Evolutionary conservation across 176 grass and related monocot genomes (phyloP), one percentile per base, ranked within the genome.

Genomic region (Cenchrus fungigraminus): DNA sequence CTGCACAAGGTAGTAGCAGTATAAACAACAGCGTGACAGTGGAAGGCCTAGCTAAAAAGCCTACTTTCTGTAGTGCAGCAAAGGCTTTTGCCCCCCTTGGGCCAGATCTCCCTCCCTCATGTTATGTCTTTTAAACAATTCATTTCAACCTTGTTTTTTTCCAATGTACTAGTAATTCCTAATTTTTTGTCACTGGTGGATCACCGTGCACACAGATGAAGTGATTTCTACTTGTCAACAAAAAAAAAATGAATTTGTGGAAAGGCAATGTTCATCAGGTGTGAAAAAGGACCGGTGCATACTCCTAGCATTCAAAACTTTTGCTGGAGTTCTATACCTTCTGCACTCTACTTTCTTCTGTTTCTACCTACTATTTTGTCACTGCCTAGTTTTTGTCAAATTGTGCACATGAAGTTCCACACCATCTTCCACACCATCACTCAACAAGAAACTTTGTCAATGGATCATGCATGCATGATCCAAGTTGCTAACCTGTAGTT

Each of bases 51-150:
- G 87, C 65, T 82, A 88, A 84, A 95, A 95, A 86, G 90, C 73
- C 64, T 86, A 84, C 88, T 86, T 86, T 95, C 85, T 87, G 68
- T 87, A 79, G 87, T 79, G 75, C 84, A 68, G 75, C 68, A 68
- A 87, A 87, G 54, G 69, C 69, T 80, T 79, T 87, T 87, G 16
- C n/a, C 15, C 55, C 44, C 80, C 59, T 71, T 71, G 83, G 83
- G 87, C 80, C 79, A 7, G 2, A 17, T 57, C 56, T 72, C 73
- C 25, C 45, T 59, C 84, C 65, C 79, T 52, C 79, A 12, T 25
- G 31, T 67, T 82, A 67, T 59, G 79, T 78, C 51, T 40, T 2
- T 4, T 82, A 72, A 64, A 90, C 43, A 68, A 79, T 43, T 31
- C 20, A 20, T 68, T 73, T 25, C 6, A 8, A 12, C 11, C 59